Conservation (phyloP, 148 eudicot genomes). For the Chenopodium formosanum region DNA sequence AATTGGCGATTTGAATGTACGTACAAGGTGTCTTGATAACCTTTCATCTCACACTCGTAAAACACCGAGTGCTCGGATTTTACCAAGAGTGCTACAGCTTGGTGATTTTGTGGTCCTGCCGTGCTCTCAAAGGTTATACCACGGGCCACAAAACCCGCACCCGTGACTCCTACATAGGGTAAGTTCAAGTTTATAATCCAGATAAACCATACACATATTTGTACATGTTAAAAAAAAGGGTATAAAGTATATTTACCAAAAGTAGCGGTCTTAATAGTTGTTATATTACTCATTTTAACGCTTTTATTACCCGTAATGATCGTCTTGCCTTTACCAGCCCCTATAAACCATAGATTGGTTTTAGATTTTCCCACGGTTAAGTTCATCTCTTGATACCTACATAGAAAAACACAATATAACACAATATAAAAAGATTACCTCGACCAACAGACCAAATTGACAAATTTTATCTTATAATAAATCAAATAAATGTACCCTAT, state of each 20-base stretch:
- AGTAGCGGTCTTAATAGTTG: slow-evolving; percentile 26
- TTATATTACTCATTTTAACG: background rate
- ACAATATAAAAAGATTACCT: background rate
- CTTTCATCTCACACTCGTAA: slow-evolving; percentile 40
- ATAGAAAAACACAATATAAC: background rate
- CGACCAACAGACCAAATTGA: too few species aligned
- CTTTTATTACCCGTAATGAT: slow-evolving; percentile 23
- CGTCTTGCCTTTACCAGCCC: slow-evolving; percentile 29
- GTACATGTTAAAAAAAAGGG: too few species aligned
- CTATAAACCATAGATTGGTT: slow-evolving; percentile 29
- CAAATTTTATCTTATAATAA: too few species aligned
- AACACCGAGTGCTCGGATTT: slow-evolving; percentile 34
- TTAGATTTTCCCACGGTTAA: slow-evolving; percentile 4
- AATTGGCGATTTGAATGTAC: slow-evolving; percentile 41
- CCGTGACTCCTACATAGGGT: slow-evolving; percentile 28
- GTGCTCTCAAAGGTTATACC: slow-evolving; percentile 44
- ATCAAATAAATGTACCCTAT: background rate
- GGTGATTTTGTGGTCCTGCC: slow-evolving; percentile 43
- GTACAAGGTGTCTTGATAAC: slow-evolving; percentile 51
- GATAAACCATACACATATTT: background rate
- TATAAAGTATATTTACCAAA: slow-evolving; percentile 20
- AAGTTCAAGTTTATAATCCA: background rate
- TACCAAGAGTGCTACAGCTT: slow-evolving; percentile 49
- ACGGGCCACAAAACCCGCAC: slow-evolving; percentile 40
- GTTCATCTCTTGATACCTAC: slow-evolving; percentile 21